Conservation (phyloP, 129 eudicot genomes). For the Sambucus nigra region DNA sequence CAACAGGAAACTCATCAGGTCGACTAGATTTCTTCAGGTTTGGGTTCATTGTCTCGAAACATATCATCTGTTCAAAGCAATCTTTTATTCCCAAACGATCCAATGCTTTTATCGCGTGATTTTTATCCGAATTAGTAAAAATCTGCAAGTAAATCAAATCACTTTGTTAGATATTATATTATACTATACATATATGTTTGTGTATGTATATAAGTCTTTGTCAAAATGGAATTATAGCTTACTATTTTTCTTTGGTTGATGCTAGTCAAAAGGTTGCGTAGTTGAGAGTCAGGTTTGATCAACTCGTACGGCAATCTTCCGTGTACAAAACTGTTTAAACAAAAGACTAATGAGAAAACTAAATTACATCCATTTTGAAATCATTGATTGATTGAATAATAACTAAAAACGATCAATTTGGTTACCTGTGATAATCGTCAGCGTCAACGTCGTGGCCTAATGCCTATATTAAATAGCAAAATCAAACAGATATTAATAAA, state of each 20-base stretch:
- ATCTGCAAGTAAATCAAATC: constrained; percentile 33
- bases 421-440: constrained; percentile 69
- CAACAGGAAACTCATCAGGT: constrained; percentile 67
- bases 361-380: not conserved
- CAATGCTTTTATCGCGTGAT: constrained; percentile 75
- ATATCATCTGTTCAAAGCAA: constrained; percentile 75
- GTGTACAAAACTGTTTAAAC: constrained; percentile 50
- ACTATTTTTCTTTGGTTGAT: constrained; percentile 81
- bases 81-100: constrained; percentile 65
- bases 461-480: constrained; percentile 31
- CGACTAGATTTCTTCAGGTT: constrained; percentile 42
- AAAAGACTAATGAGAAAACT: no score
- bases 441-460: constrained; percentile 58
- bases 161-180: no score
- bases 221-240: constrained; percentile 7
- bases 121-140: constrained; percentile 75
- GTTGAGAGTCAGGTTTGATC: constrained; percentile 65
- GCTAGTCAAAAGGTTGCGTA: constrained; percentile 50
- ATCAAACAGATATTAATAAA: constrained; percentile 6
- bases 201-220: not conserved
- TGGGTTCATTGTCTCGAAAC: constrained; percentile 88
- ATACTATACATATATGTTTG: not conserved
- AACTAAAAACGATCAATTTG: not conserved
- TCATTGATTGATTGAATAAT: not conserved
- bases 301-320: constrained; percentile 85